These are phyloP conservation scores for Pseudogymnoascus pannorum DNA, from an alignment of 2,329 filamentous ascomycete species.

Conservation along the genomic window DNA sequence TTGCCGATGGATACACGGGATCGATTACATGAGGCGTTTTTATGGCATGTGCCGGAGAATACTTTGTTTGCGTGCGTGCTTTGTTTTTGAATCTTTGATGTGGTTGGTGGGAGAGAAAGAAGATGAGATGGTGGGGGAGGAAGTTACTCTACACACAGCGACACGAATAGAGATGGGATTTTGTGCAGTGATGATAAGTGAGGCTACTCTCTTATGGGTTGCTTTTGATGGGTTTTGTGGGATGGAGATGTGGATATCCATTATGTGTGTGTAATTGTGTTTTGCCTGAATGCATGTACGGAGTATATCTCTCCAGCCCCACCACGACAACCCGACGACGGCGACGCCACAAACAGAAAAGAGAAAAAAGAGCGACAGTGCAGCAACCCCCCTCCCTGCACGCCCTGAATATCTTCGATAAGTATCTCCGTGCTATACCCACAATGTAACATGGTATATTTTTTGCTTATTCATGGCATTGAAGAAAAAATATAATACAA, in stretches of 20 bases:
- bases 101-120: neutral
- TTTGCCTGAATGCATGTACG: constrained; percentile 3
- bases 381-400: neutral
- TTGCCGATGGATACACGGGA: neutral
- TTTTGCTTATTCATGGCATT: constrained; percentile 5
- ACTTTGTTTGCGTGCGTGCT: neutral
- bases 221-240: neutral
- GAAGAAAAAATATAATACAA: neutral
- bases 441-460: neutral
- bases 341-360: neutral
- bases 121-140: neutral
- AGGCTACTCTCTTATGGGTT: neutral
- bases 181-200: neutral
- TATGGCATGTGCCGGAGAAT: constrained; percentile 2
- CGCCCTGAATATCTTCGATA: neutral
- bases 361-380: neutral
- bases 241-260: neutral
- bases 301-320: neutral
- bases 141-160: neutral
- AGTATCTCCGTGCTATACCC: neutral
- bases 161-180: constrained; percentile 5
- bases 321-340: neutral
- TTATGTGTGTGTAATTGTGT: neutral
- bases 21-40: neutral
- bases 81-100: neutral